phyloP scores from a whole-genome alignment of 768 basidiomycete genomes.

The Fomitopsis serialis region DNA sequence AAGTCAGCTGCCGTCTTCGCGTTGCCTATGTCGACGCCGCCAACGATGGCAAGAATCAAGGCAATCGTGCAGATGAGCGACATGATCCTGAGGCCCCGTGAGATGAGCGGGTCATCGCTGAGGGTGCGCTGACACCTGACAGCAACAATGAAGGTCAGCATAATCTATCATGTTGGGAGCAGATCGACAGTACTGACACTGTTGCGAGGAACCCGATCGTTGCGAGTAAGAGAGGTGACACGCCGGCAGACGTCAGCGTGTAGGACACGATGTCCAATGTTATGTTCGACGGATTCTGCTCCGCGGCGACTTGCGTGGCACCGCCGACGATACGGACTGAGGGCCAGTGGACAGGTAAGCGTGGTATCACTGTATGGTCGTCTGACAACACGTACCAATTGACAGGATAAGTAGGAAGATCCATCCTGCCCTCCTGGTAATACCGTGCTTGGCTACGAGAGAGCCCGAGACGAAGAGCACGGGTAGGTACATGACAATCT shows the following conservation, averaged over 20 bases:
- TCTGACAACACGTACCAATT: constrained; percentile 35
- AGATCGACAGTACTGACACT: constrained; percentile 23
- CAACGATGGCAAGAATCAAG: constrained; percentile 28
- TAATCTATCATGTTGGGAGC: background rate
- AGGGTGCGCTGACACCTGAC: constrained; percentile 25
- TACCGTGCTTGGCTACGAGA: constrained; percentile 47
- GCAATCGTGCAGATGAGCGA: constrained; percentile 23
- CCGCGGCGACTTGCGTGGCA: constrained; percentile 50
- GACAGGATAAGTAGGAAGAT: constrained; percentile 61
- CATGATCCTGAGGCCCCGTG: constrained; percentile 21
- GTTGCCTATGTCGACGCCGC: constrained; percentile 19
- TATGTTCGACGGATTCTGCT: constrained; percentile 34
- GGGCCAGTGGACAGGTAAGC: constrained; percentile 1
- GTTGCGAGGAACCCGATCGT: constrained; percentile 32
- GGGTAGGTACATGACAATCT: constrained; percentile 57
- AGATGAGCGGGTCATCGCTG: constrained; percentile 11
- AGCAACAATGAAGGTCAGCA: background rate
- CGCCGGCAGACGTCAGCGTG: constrained; percentile 33
- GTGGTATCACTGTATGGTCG: too few species aligned
- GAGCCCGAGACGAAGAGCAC: constrained; percentile 40
- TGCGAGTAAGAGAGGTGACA: constrained; percentile 34
- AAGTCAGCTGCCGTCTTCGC: constrained; percentile 9
- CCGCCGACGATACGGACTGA: constrained; percentile 56
- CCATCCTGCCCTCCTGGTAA: constrained; percentile 60
- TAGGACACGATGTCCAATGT: constrained; percentile 50